phyloP scores from a whole-genome alignment of 768 basidiomycete species.

The Pleurotus ostreatus region DNA sequence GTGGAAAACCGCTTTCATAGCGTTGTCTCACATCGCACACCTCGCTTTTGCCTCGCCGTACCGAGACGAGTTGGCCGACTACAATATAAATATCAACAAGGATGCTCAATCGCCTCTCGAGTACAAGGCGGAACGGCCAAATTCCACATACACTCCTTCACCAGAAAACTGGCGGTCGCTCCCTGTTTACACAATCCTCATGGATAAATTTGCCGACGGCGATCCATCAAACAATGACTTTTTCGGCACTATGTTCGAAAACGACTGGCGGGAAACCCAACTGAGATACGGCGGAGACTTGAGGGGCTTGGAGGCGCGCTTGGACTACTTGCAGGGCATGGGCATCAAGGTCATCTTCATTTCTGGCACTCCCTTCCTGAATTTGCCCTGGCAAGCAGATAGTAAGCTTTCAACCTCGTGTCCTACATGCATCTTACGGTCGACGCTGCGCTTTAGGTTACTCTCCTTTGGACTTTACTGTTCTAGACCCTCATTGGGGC shows the following conservation, averaged over 20 bases:
- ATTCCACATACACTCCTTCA: slow-evolving; percentile 69
- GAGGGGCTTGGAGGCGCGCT: slow-evolving; percentile 63
- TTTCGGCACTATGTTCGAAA: slow-evolving; percentile 76
- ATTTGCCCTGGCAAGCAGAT: slow-evolving; percentile 98
- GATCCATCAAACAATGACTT: slow-evolving; percentile 91
- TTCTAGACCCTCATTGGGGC: slow-evolving; percentile 93
- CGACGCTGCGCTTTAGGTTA: slow-evolving; percentile 53
- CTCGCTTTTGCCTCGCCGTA: slow-evolving; percentile 60
- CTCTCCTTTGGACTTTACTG: slow-evolving; percentile 87
- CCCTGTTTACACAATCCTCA: slow-evolving; percentile 75
- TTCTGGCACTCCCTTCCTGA: slow-evolving; percentile 88
- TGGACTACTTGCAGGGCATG: slow-evolving; percentile 92
- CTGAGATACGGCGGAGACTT: slow-evolving; percentile 88
- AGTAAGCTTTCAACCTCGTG: slow-evolving; percentile 48
- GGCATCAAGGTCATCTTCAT: slow-evolving; percentile 83
- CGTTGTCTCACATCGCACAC: slow-evolving; percentile 32
- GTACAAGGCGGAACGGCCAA: slow-evolving; percentile 59
- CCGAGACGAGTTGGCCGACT: slow-evolving; percentile 57
- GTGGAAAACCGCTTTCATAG: slow-evolving; percentile 33
- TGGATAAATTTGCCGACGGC: slow-evolving; percentile 95
- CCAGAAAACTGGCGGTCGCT: slow-evolving; percentile 84
- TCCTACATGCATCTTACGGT: not conserved
- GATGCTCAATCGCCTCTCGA: slow-evolving; percentile 62
- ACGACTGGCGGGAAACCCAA: slow-evolving; percentile 85
- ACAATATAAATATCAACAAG: slow-evolving; percentile 79